Conservation (phyloP, 2,329 filamentous ascomycete genomes). For the Fusarium kyushuense region DNA sequence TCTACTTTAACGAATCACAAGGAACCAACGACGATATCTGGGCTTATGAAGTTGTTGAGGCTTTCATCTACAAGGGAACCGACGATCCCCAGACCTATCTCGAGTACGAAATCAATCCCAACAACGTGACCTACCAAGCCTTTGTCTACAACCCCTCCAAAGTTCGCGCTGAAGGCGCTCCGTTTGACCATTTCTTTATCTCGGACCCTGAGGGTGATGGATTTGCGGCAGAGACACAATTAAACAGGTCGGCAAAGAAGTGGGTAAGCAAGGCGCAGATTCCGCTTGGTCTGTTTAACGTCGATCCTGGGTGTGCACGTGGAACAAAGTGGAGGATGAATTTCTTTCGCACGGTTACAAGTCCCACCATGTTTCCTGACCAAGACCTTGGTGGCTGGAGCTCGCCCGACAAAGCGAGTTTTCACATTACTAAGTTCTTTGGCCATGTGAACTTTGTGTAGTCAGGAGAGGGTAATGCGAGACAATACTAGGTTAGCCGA, state of each 20-base stretch:
- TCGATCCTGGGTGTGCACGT: conserved; percentile 57
- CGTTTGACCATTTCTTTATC: conserved; percentile 60
- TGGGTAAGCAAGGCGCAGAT: conserved; percentile 59
- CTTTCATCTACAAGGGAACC: conserved; percentile 60
- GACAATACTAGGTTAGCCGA: not conserved
- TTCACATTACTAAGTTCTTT: conserved; percentile 63
- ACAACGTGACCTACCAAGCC: conserved; percentile 64
- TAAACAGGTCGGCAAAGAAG: conserved; percentile 52
- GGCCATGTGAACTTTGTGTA: conserved; percentile 56
- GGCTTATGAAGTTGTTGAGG: conserved; percentile 64
- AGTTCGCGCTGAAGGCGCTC: conserved; percentile 54
- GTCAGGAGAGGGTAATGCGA: too few species aligned
- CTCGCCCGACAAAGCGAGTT: conserved; percentile 59
- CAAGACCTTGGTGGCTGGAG: conserved; percentile 62
- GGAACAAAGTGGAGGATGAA: conserved; percentile 65
- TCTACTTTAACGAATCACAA: conserved; percentile 58
- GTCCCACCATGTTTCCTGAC: conserved; percentile 57
- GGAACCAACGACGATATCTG: conserved; percentile 62
- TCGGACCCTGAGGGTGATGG: conserved; percentile 56
- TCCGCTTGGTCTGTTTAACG: conserved; percentile 63
- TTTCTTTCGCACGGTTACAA: conserved; percentile 62
- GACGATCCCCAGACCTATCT: conserved; percentile 62
- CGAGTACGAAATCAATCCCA: conserved; percentile 64
- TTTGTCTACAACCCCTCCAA: conserved; percentile 65
- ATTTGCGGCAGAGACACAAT: conserved; percentile 55